Base-by-base conservation (phyloP, 2,329 filamentous ascomycete species). In the Penicillium fuscoglaucum region DNA sequence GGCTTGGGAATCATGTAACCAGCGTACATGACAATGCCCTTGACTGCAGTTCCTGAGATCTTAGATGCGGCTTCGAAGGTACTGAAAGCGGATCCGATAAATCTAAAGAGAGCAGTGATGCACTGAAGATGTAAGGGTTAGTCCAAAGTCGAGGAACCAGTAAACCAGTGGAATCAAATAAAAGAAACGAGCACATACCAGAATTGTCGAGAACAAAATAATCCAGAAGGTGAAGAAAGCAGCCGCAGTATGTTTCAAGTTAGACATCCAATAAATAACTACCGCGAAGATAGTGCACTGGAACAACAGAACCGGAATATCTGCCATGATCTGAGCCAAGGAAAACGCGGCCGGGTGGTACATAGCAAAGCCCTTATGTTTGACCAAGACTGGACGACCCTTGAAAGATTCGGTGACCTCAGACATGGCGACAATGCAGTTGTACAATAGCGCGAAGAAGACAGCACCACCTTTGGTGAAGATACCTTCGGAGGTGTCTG, bases 321-420 rank as follows among this genome's bases (percentile, higher is more conserved):
- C 80, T 5, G 78, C 75, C n/a, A 74, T 67, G 28, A 79, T 75
- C 57, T 77, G 73, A 1, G 70, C 71, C 2, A 74, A 46, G 19
- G 67, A 70, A 51, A 72, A 71, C 0, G 73, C 80, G 0, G 70
- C 67, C 0, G 84, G 84, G 49, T 85, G 82, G 65, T 81, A 85
- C 53, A 82, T 75, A n/a, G 80, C 83, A 60, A 86, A 86, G 0
- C 72, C 70, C 60, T 82, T 82, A 63, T 87, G 84, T 69, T 86
- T 86, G 45, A 81, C 70, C 2, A 87, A 70, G 10, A 87, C 78
- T 0, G 84, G 83, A 0, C 86, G 80, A 7, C 85, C 84, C 9
- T 73, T 77, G 65, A 86, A 89, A 0, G 84, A 84, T 37, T 83
- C 80, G 0, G 82, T 86, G 4, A 90, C 86, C 68, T 90, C 87